Base-by-base conservation (phyloP, 495 filamentous ascomycete genomes). In the Penicillium turbatum region DNA sequence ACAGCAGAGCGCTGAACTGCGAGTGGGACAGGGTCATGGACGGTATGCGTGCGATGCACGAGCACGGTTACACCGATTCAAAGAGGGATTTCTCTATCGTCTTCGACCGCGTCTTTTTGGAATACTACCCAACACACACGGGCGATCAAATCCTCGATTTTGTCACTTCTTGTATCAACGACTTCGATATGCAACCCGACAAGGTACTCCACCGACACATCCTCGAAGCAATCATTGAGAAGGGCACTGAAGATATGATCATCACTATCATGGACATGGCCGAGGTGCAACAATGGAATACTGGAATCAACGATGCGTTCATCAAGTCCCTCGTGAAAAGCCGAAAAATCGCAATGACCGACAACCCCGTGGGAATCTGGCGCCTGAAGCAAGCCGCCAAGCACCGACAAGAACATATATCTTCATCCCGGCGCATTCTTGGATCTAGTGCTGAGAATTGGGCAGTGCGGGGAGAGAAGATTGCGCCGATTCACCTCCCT, bases 101-200 rank as follows among this genome's bases (percentile, higher is more conserved):
- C 12, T 76, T 76, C 31, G 72, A 75, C 48, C 71, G 72, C 19
- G 62, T 77, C n/a, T 75, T 76, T 32, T 52, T 75, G 42, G 72
- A 77, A 55, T 77, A 67, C 44, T 77, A 70, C 60, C 63, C 67
- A 6, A 60, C 57, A 27, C 74, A 76, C 36, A 57, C 67, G 10
- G 68, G 63, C 2, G 12, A 37, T 12, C 54, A 71, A 29, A 73
- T 70, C 17, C 59, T 62, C 11, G 63, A 70, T 12, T 76, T 75
- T 30, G 39, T 77, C 35, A 58, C 67, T 15, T 55, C 55, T 19
- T 69, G 59, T 34, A 64, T 77, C 39, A 64, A 68, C 21, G 59
- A 66, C 12, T 72, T 74, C 46, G 49, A 67, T 0, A 60, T 77
- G 17, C 38, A 59, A 4, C 74, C 74, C 1, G 74, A 77, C 56